A percentile compares a stretch with the other conserved stretches of the same genome.
phyloP scores from a whole-genome alignment of 768 basidiomycete genomes.

The Auricularia sp. region DNA sequence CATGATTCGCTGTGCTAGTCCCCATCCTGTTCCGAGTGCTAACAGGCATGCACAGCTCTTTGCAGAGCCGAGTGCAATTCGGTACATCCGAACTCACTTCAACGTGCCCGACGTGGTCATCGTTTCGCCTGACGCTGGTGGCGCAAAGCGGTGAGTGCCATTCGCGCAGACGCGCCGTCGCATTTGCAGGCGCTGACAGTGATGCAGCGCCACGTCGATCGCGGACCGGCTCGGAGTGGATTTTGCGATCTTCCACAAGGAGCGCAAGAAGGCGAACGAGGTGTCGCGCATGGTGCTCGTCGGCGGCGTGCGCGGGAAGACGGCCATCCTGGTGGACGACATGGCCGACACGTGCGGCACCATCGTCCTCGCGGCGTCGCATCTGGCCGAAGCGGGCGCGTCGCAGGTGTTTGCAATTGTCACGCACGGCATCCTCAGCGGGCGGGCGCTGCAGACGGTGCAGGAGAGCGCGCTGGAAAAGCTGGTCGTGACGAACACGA shows the following conservation, averaged over 20 bases:
- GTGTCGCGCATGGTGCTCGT: slow-evolving; percentile 94
- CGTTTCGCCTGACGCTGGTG: slow-evolving; percentile 96
- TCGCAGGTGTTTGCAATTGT: slow-evolving; percentile 82
- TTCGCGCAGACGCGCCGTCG: background rate
- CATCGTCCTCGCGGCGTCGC: slow-evolving; percentile 80
- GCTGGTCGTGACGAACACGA: slow-evolving; percentile 95
- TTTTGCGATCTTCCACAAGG: slow-evolving; percentile 98
- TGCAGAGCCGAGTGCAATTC: slow-evolving; percentile 89
- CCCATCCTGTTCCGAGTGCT: background rate
- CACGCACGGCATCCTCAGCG: slow-evolving; percentile 92
- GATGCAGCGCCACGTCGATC: slow-evolving; percentile 81
- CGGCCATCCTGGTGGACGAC: slow-evolving; percentile 93
- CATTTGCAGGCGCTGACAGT: background rate
- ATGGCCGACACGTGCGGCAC: slow-evolving; percentile 98
- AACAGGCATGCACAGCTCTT: slow-evolving; percentile 52
- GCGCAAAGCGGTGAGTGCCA: slow-evolving; percentile 76
- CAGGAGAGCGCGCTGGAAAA: slow-evolving; percentile 72
- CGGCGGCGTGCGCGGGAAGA: slow-evolving; percentile 84
- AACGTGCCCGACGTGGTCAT: slow-evolving; percentile 79
- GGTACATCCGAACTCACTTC: slow-evolving; percentile 91
- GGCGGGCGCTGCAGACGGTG: slow-evolving; percentile 70
- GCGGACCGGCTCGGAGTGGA: slow-evolving; percentile 94
- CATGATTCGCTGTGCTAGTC: no score
- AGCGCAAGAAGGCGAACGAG: slow-evolving; percentile 93
- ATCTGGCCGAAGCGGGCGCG: slow-evolving; percentile 84